Base-by-base conservation (phyloP, 495 filamentous ascomycete genomes). In the Glutinoglossum americanum region DNA sequence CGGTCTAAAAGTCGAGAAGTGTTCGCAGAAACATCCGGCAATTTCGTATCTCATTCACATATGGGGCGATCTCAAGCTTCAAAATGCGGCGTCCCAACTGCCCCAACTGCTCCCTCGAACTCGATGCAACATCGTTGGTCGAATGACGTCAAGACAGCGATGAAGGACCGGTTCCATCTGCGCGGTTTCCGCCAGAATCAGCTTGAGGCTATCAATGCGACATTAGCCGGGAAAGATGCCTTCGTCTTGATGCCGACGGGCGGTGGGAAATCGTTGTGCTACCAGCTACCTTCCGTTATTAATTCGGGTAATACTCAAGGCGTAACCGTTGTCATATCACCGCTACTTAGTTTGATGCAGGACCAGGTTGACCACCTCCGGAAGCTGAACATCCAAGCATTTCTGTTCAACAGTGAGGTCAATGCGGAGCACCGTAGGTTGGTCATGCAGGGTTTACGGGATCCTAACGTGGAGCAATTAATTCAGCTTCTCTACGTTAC, bases 221-320 rank as follows among this genome's bases (percentile, higher is more conserved):
- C 92, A 0, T 71, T 99, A 39, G 72, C 71, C 33, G 90, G 89
- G 0, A 82, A 90, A 62, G 89, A 97, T 68, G 80, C 82, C 0
- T 97, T 99, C 65, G 83, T 97, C 15, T 69, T 97, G 26, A 97
- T 99, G 92, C 93, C 92, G 28, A 99, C 92, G 2, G 92, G 93
- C 45, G 93, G 92, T 54, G 92, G 92, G 17, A 98, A 99, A 65
- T 95, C 88, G 13, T 73, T 99, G 10, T 97, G 93, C 67, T 99
- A 97, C 66, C 92, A 99, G 63, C 71, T 99, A 17, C 93, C 92
- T 8, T 85, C 93, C 26, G 74, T 96, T 26, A 73, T 97, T n/a
- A 76, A 69, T 13, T 83, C 80, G 21, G 93, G 92, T 17, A 80
- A 76, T 60, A 97, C 89, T 0, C 75, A 71, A 53, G 92, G 92